Evolutionary conservation across 331 rosid species (phyloP).

Genomic region (Acacia concinna): DNA sequence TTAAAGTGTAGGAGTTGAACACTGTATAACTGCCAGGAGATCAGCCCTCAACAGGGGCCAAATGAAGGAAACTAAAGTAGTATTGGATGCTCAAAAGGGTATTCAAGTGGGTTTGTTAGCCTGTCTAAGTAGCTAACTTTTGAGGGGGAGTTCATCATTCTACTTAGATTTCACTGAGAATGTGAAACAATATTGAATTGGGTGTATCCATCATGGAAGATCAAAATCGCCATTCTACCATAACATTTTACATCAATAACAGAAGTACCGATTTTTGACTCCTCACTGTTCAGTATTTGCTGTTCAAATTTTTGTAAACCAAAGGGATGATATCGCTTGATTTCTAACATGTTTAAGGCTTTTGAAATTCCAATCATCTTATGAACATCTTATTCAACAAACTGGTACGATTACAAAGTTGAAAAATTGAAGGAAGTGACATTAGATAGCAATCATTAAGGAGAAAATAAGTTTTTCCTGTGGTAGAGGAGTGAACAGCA

Average conservation of each 20-base stretch:
- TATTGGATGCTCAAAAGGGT: background rate
- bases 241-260: constrained; percentile 14
- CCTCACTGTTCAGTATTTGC: background rate
- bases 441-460: background rate
- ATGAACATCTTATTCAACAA: background rate
- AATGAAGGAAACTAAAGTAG: background rate
- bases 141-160: background rate
- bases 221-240: background rate
- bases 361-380: background rate
- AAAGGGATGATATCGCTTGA: constrained; percentile 7
- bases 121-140: background rate
- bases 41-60: background rate
- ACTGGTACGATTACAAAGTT: background rate
- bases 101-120: background rate
- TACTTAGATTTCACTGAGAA: background rate
- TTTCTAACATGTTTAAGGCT: constrained; percentile 17
- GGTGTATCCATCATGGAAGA: constrained; percentile 7
- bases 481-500: constrained; percentile 9
- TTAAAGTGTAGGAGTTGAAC: background rate
- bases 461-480: background rate
- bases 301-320: constrained; percentile 9
- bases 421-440: background rate
- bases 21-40: background rate
- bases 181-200: constrained; percentile 7
- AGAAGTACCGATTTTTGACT: background rate